Evolutionary conservation across 139 green algal species (phyloP).

Genomic region (Pleodorina starrii): DNA sequence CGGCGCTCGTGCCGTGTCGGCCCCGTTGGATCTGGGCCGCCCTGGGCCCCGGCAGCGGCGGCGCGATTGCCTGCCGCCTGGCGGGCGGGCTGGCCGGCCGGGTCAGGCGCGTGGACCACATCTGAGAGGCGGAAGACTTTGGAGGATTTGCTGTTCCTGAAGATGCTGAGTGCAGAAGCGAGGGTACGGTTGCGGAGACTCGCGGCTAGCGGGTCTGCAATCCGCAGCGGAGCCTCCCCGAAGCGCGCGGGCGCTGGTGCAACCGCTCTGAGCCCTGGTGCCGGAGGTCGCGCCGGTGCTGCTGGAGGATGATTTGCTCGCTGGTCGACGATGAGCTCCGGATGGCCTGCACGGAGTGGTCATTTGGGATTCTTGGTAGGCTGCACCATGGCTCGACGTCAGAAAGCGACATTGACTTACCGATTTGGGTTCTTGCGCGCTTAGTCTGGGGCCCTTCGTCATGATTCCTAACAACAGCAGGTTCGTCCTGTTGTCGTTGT

Average conservation of each 20-base stretch:
- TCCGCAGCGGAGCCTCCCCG: neutral
- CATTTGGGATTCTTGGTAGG: neutral
- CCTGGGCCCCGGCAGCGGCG: neutral
- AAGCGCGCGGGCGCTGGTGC: neutral
- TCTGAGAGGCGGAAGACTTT: neutral
- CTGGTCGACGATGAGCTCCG: neutral
- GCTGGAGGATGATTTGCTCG: neutral
- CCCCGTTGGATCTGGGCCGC: too few relatives aligned
- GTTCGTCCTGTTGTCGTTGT: neutral
- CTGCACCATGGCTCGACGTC: neutral
- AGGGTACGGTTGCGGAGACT: constrained; percentile 12
- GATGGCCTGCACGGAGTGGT: neutral
- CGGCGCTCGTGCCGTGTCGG: too few relatives aligned
- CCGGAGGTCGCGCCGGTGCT: neutral
- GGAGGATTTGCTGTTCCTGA: constrained; percentile 22
- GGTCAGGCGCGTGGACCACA: too few relatives aligned
- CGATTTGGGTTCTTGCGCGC: neutral
- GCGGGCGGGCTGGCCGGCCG: neutral
- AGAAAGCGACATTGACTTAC: neutral
- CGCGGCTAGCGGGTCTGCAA: constrained; percentile 19
- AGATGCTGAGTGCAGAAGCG: constrained; percentile 26
- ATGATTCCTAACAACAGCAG: neutral
- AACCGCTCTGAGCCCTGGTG: neutral
- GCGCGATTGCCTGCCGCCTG: neutral
- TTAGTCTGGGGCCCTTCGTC: neutral